Percentiles rank a stretch among this genome's conserved stretches.
Evolutionary conservation across 2,329 filamentous ascomycete genomes (phyloP).

Genomic region (Fusarium transvaalense): DNA sequence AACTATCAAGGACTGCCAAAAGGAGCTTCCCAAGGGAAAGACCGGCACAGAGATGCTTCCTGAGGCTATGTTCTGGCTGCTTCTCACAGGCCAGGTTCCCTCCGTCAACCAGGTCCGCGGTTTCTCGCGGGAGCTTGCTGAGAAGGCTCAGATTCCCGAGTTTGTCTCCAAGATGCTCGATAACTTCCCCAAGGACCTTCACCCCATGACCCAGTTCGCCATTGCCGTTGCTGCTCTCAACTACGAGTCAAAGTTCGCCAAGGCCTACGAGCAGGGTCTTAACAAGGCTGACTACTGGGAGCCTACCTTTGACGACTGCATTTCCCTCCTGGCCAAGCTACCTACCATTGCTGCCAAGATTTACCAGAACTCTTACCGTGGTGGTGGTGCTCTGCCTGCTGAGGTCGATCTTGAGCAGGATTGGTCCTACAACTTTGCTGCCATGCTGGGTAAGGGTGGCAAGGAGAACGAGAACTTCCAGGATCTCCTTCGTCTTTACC

Average conservation of each 20-base stretch:
- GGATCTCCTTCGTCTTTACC: slow-evolving; percentile 91
- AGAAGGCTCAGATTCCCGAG: slow-evolving; percentile 83
- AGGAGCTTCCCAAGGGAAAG: slow-evolving; percentile 90
- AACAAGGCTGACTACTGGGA: slow-evolving; percentile 99
- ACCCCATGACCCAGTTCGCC: slow-evolving; percentile 98
- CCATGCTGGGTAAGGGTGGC: slow-evolving; percentile 91
- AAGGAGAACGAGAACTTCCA: slow-evolving; percentile 94
- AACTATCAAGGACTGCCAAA: slow-evolving; percentile 98
- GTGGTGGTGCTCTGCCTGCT: slow-evolving; percentile 78
- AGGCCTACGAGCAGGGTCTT: slow-evolving; percentile 89
- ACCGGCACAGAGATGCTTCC: slow-evolving; percentile 97
- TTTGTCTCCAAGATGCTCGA: slow-evolving; percentile 92
- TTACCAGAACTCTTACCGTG: slow-evolving; percentile 89
- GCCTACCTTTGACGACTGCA: slow-evolving; percentile 94
- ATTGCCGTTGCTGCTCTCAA: slow-evolving; percentile 96
- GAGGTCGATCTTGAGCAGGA: slow-evolving; percentile 87
- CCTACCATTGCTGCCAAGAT: slow-evolving; percentile 97
- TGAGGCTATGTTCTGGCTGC: slow-evolving; percentile 99
- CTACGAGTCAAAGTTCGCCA: slow-evolving; percentile 93
- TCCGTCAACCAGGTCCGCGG: slow-evolving; percentile 82
- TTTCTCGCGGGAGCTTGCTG: slow-evolving; percentile 87
- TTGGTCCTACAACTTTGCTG: slow-evolving; percentile 99
- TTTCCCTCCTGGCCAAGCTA: slow-evolving; percentile 93
- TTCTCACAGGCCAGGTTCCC: slow-evolving; percentile 92
- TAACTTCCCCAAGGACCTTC: slow-evolving; percentile 87